phyloP scores from a whole-genome alignment of 2,329 filamentous ascomycete species.

The Pseudogymnoascus sp. region DNA sequence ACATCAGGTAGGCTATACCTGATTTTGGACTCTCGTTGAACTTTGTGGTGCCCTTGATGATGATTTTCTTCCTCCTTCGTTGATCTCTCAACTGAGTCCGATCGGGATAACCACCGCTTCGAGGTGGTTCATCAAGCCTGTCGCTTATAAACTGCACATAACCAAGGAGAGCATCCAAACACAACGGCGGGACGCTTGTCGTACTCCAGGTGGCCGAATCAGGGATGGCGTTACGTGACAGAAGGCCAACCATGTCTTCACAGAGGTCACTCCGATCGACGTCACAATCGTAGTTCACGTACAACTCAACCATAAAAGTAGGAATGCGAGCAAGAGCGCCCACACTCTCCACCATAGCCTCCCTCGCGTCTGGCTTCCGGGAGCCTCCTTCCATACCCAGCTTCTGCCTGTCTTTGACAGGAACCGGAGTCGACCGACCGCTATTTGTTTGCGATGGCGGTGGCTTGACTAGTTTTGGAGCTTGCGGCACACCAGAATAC shows the following conservation, averaged over 20 bases:
- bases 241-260: constrained; percentile 86
- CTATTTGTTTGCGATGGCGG: constrained; percentile 65
- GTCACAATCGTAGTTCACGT: constrained; percentile 97
- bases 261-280: constrained; percentile 85
- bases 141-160: constrained; percentile 91
- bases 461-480: constrained; percentile 78
- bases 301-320: constrained; percentile 88
- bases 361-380: constrained; percentile 86
- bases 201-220: constrained; percentile 99
- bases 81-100: constrained; percentile 59
- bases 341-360: constrained; percentile 97
- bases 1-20: constrained; percentile 76
- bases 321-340: constrained; percentile 88
- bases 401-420: constrained; percentile 85
- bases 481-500: constrained; percentile 87
- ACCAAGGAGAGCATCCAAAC: constrained; percentile 81
- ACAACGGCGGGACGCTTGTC: constrained; percentile 91
- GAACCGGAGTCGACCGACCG: constrained; percentile 81
- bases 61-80: constrained; percentile 73
- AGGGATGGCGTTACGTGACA: constrained; percentile 90
- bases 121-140: constrained; percentile 64
- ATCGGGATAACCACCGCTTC: constrained; percentile 58
- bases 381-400: constrained; percentile 86
- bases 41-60: constrained; percentile 78
- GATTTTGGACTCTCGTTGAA: constrained; percentile 94